Evolutionary conservation across 2,329 filamentous ascomycete species (phyloP), one percentile per base, ranked within the genome.

Genomic region (Fusarium domesticum): DNA sequence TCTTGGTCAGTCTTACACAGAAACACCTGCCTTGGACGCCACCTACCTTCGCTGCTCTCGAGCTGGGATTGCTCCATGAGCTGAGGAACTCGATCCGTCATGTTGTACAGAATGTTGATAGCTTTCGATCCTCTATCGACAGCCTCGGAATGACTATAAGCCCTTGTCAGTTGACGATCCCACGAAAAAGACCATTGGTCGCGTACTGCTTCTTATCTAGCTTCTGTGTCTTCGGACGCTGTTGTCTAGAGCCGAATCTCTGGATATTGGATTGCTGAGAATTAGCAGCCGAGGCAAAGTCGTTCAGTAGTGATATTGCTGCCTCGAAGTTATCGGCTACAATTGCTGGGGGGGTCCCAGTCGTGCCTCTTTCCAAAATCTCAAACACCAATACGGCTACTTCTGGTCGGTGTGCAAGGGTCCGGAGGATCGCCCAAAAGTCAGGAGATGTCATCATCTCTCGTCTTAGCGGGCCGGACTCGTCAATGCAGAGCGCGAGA

Each of bases 391-490:
- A 76, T 1, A 84, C 76, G 2, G 89, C 87, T 18, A 86, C 84
- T 41, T 88, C 84, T 3, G 81, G 70, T 49, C 85, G 79, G 18
- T 76, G 74, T 36, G 88, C 83, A 15, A 98, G 72, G 23, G 83
- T 80, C 49, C 89, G 84, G 40, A 98, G 74, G 12, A 96, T 87
- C 5, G 86, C 85, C 93, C 93, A 98, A 66, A 98, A 97, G 62
- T 98, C 93, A 0, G 93, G 93, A 15, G 92, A 97, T 12, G 89
- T 92, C 69, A 95, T 95, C 56, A 97, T 87, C 69, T 97, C 92
- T 56, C 88, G 96, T 45, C 89, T 83, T 19, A 98, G 72, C 11
- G 87, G 82, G 18, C 84, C 83, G 1, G 89, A 82, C 47, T 86
- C 81, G 39, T 85, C 83, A 54, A 96, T 87, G 59, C 91, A 96